phyloP scores from a whole-genome alignment of 129 eudicot species.

The Arctium minus region DNA sequence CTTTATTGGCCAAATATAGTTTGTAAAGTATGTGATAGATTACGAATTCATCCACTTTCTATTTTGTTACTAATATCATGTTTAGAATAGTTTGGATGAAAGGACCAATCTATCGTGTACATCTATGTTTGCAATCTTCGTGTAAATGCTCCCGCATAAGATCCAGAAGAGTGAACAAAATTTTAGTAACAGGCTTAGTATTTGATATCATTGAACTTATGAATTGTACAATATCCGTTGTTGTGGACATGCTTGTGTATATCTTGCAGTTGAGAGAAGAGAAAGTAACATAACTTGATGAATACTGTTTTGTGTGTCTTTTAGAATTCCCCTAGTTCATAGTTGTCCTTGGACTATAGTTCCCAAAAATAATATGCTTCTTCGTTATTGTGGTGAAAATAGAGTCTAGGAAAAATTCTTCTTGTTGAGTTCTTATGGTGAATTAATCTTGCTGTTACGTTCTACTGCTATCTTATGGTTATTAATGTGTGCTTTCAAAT shows the following conservation, averaged over 20 bases:
- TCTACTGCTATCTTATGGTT: background rate
- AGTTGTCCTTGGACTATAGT: background rate
- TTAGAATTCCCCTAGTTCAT: no score
- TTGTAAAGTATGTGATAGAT: background rate
- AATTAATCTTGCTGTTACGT: background rate
- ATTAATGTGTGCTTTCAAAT: conserved; percentile 6
- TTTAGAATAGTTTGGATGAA: background rate
- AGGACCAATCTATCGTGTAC: background rate
- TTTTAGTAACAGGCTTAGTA: background rate
- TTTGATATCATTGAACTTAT: background rate
- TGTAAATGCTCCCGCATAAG: background rate
- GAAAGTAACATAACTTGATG: background rate
- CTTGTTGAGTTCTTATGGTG: background rate
- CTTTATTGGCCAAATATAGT: background rate
- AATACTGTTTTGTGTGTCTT: background rate
- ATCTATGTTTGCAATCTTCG: background rate
- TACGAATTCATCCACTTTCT: background rate
- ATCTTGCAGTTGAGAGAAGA: background rate
- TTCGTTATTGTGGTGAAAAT: background rate
- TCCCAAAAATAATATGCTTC: background rate
- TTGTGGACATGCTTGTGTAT: no score
- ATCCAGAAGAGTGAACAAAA: background rate
- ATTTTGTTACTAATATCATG: background rate
- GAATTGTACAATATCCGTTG: background rate
- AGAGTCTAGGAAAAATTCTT: background rate